phyloP scores from a whole-genome alignment of 2,329 filamentous ascomycete genomes.

The Coniochaeta sp. region DNA sequence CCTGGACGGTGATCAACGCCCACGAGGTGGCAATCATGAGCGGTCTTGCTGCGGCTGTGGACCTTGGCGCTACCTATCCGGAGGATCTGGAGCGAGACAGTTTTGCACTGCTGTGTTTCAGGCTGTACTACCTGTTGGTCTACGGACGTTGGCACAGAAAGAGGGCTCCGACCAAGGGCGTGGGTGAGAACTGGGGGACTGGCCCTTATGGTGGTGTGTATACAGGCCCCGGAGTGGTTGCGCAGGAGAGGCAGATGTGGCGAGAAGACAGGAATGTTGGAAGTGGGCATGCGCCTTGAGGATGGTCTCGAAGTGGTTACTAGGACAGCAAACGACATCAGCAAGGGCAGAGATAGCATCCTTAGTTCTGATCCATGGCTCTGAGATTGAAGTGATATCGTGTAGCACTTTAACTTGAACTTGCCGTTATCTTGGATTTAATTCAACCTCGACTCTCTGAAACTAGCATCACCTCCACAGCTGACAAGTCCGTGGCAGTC shows the following conservation, averaged over 20 bases:
- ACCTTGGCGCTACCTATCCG: constrained; percentile 57
- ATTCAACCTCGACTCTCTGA: too few species aligned
- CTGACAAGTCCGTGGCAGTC: too few species aligned
- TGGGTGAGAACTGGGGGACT: constrained; percentile 45
- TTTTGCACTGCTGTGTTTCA: constrained; percentile 52
- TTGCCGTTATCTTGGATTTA: too few species aligned
- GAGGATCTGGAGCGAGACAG: constrained; percentile 54
- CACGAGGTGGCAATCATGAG: constrained; percentile 62
- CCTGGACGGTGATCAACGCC: constrained; percentile 61
- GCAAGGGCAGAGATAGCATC: too few species aligned
- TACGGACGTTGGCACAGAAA: constrained; percentile 55
- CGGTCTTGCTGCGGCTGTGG: constrained; percentile 60
- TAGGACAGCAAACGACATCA: too few species aligned
- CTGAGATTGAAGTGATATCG: too few species aligned
- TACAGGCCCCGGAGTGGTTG: constrained; percentile 46
- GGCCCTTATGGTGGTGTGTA: constrained; percentile 54
- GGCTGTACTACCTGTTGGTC: constrained; percentile 51
- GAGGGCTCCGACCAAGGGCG: constrained; percentile 30
- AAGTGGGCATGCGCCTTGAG: not conserved
- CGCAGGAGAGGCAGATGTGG: constrained; percentile 45
- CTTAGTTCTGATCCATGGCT: too few species aligned
- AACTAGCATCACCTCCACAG: too few species aligned
- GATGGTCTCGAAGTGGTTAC: too few species aligned
- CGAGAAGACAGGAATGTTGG: constrained; percentile 20
- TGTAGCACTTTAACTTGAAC: too few species aligned